phyloP scores from a whole-genome alignment of 2,329 filamentous ascomycete genomes.

The Raffaelea deltoideospora region DNA sequence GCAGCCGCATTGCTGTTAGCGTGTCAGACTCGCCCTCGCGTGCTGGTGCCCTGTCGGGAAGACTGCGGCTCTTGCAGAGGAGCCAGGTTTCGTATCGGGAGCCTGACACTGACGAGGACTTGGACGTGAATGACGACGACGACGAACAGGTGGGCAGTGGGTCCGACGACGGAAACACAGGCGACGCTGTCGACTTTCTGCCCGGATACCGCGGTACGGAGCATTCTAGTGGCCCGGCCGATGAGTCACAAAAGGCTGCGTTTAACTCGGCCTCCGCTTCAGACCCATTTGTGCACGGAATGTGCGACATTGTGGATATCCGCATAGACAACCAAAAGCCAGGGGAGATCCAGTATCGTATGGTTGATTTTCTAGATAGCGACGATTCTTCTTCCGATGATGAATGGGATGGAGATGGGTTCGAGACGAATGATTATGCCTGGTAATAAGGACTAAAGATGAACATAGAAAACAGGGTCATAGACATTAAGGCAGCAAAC shows the following conservation, averaged over 20 bases:
- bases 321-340: constrained; percentile 64
- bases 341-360: constrained; percentile 49
- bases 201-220: neutral
- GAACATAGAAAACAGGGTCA: too few species aligned
- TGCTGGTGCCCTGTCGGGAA: constrained; percentile 11
- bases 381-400: constrained; percentile 39
- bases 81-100: constrained; percentile 23
- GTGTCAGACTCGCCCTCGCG: constrained; percentile 13
- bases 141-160: constrained; percentile 5
- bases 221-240: too few species aligned
- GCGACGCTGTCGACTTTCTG: neutral
- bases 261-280: constrained; percentile 4
- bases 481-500: too few species aligned
- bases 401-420: constrained; percentile 28
- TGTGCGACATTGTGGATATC: constrained; percentile 56
- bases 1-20: constrained; percentile 19
- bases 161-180: constrained; percentile 4
- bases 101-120: constrained; percentile 27
- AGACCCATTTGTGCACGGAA: constrained; percentile 40
- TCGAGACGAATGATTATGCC: constrained; percentile 9
- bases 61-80: constrained; percentile 1
- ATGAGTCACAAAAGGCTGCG: too few species aligned
- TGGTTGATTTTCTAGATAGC: constrained; percentile 54
- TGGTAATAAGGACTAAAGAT: too few species aligned
- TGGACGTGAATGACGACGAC: constrained; percentile 8